A percentile compares a stretch with the other conserved stretches of the same genome.
These are phyloP conservation scores for Tricholoma flavovirens DNA, from an alignment of 768 basidiomycete genomes.

Conservation along the genomic window DNA sequence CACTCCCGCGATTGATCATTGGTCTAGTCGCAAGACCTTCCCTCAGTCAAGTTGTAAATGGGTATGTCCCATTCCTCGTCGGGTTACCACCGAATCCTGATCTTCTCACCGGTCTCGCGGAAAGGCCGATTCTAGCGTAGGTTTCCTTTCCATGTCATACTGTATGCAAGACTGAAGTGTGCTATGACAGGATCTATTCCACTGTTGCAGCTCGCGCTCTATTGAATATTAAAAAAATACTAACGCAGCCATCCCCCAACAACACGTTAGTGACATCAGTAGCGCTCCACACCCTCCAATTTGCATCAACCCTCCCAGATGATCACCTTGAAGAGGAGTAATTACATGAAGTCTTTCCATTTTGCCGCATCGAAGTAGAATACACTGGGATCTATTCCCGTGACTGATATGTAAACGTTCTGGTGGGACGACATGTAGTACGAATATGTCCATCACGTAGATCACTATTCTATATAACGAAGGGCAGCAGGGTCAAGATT, in stretches of 20 bases:
- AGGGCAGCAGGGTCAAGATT: too few species aligned
- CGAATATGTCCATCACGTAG: too few species aligned
- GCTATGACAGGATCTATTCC: not conserved
- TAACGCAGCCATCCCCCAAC: not conserved
- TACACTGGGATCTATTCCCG: too few species aligned
- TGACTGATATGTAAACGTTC: too few species aligned
- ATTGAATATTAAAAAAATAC: not conserved
- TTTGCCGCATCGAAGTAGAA: too few species aligned
- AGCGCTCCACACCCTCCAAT: not conserved
- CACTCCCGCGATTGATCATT: not conserved
- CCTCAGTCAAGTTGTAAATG: not conserved
- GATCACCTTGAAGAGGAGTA: not conserved
- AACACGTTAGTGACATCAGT: not conserved
- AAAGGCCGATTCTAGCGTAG: not conserved
- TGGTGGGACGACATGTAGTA: too few species aligned
- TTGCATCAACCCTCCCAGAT: not conserved
- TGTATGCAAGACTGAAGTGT: not conserved
- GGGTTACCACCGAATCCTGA: not conserved
- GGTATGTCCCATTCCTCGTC: not conserved
- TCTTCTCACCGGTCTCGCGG: not conserved
- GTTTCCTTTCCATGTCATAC: not conserved
- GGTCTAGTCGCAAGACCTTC: not conserved
- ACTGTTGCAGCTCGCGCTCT: not conserved
- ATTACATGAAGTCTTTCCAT: too few species aligned
- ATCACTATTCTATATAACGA: too few species aligned